Evolutionary conservation across 306 rosid genomes (phyloP).

Genomic region (Urtica urens): DNA sequence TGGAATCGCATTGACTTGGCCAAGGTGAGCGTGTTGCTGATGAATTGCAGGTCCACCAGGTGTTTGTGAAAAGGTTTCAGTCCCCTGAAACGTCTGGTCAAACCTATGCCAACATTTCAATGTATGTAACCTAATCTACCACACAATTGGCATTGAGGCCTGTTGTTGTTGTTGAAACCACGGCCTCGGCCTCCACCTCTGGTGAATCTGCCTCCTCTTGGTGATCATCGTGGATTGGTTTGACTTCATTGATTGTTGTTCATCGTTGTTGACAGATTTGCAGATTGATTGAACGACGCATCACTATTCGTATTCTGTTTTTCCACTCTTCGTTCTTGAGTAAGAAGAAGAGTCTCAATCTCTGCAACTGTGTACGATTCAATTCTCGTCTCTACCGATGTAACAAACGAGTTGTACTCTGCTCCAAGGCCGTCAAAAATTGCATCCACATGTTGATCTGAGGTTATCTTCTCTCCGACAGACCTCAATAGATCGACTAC

Average conservation of each 20-base stretch:
- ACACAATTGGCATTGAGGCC: neutral
- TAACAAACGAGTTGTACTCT: too few relatives aligned
- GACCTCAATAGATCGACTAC: neutral
- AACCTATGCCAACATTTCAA: neutral
- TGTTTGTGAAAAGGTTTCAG: neutral
- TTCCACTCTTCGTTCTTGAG: too few relatives aligned
- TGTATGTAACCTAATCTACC: neutral
- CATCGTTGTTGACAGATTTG: neutral
- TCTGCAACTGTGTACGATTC: too few relatives aligned
- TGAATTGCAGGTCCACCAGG: neutral
- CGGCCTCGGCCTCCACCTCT: neutral
- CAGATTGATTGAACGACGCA: too few relatives aligned
- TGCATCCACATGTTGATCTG: neutral
- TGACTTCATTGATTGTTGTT: neutral
- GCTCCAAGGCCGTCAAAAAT: too few relatives aligned
- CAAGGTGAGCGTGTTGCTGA: too few relatives aligned
- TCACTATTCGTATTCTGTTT: too few relatives aligned
- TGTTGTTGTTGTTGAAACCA: neutral
- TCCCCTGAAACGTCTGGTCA: neutral
- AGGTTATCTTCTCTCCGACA: neutral
- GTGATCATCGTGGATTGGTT: neutral
- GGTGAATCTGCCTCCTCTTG: neutral
- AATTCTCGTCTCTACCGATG: too few relatives aligned
- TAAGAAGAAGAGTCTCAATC: too few relatives aligned
- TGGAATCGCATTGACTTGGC: too few relatives aligned